Base-by-base conservation (phyloP, 225 moss, liverwort and hornwort species). In the Pseudisothecium myosuroides region DNA sequence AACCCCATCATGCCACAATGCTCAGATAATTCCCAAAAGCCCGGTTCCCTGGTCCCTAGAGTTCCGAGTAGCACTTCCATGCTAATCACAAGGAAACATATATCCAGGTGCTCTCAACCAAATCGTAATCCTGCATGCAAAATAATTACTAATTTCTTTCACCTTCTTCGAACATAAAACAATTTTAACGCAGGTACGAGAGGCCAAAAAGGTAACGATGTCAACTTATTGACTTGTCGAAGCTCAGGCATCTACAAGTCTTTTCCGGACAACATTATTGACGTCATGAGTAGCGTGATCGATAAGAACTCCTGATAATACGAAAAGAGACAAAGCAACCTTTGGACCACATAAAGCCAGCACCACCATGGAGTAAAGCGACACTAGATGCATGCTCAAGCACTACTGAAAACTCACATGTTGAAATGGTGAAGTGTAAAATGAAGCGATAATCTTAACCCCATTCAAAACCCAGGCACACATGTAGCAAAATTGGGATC, bases 401-500 rank as follows among this genome's bases (percentile, higher is more conserved):
- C 88, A 81, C 84, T 68, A 68, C 85, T 87, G 64, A 62, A 75
- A 74, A 83, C 88, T 81, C 80, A 91, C 85, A 76, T 67, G 71
- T 83, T 76, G 88, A 65, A 90, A 89, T 76, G 62, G 55, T 73
- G 80, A 71, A 85, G 79, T 78, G 83, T 55, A 79, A 85, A 89
- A 88, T 59, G 49, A 86, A 83, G 60, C 74, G 80, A 90, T 73
- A 54, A 88, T 80, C 79, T 89, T 76, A 79, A 88, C 64, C 79
- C 86, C 90, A 88, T 87, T 75, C 88, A 87, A 47, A 90, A 63
- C 71, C 79, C 85, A 87, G 71, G 67, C 55, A 88, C 68, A 83
- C 85, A 86, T 87, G 83, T 86, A 76, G 86, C 86, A 92, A 86
- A 91, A 89, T 81, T 86, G 89, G 88, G 86, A 88, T 75, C 88